A percentile compares a stretch with the other conserved stretches of the same genome.
Conservation (phyloP, 306 rosid species). For the Begonia loranthoides region DNA sequence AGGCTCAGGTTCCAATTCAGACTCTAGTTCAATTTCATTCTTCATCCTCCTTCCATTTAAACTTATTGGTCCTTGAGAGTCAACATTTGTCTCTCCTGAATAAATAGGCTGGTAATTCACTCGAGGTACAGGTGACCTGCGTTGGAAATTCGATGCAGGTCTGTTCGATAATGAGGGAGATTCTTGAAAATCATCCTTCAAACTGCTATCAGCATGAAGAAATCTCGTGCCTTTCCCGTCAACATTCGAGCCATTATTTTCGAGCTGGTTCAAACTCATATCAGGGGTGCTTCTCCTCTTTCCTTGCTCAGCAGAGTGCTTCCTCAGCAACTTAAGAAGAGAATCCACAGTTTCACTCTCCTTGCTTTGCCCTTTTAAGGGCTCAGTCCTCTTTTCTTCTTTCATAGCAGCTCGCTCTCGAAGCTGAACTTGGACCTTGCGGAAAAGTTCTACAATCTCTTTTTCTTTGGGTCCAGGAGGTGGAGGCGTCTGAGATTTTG, state of each 20-base stretch:
- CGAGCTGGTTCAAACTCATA: constrained; percentile 25
- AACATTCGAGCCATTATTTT: constrained; percentile 24
- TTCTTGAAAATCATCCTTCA: constrained; percentile 40
- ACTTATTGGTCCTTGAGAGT: constrained; percentile 15
- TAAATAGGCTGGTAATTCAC: constrained; percentile 39
- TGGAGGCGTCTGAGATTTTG: constrained; percentile 58
- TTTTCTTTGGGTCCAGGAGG: constrained; percentile 89
- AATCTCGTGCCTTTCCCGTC: constrained; percentile 23
- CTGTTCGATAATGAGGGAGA: constrained; percentile 24
- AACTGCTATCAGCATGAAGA: constrained; percentile 27
- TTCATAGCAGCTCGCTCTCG: constrained; percentile 64
- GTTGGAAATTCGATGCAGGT: constrained; percentile 73
- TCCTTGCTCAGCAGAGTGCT: constrained; percentile 64
- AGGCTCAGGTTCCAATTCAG: constrained; percentile 6
- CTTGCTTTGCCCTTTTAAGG: constrained; percentile 37
- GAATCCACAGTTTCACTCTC: constrained; percentile 76
- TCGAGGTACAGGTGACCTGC: constrained; percentile 78
- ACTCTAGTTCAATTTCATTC: constrained; percentile 14
- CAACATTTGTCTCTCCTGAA: constrained; percentile 20
- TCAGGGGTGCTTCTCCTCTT: constrained; percentile 38
- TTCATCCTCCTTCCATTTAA: constrained; percentile 22
- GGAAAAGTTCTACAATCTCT: constrained; percentile 88
- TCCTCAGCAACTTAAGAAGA: constrained; percentile 68
- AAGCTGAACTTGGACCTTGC: constrained; percentile 83
- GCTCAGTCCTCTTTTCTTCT: constrained; percentile 71